Evolutionary conservation across 2,329 filamentous ascomycete species (phyloP).

Genomic region (Xylariaceae sp.): DNA sequence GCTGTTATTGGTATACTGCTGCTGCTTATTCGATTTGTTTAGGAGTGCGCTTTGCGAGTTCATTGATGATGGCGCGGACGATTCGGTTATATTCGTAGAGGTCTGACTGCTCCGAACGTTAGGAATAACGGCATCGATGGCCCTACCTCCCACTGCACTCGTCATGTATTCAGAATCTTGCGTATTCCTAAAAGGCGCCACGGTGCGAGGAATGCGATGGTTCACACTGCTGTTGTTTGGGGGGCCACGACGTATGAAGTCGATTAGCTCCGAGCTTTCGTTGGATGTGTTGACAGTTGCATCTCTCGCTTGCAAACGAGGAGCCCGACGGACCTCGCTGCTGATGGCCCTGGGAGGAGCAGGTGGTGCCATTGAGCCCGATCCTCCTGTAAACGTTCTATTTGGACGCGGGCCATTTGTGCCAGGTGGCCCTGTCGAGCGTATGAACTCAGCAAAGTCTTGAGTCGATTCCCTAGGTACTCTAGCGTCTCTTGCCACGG

Average conservation of each 20-base stretch:
- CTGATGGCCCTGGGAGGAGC: constrained; percentile 33
- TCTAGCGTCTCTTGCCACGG: constrained; percentile 67
- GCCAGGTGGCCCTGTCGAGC: constrained; percentile 70
- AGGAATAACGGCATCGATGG: constrained; percentile 54
- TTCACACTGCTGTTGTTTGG: constrained; percentile 54
- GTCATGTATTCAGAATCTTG: constrained; percentile 78
- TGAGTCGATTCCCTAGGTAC: constrained; percentile 66
- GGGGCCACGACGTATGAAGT: constrained; percentile 89
- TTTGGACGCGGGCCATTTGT: constrained; percentile 26
- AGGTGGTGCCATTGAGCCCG: constrained; percentile 21
- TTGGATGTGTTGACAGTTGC: constrained; percentile 58
- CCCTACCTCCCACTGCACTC: constrained; percentile 50
- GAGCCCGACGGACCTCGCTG: constrained; percentile 38
- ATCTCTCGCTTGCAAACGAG: constrained; percentile 67
- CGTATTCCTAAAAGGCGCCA: constrained; percentile 79
- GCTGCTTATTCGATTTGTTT: constrained; percentile 38
- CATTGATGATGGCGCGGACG: constrained; percentile 60
- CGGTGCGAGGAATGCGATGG: constrained; percentile 73
- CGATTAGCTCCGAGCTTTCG: constrained; percentile 82
- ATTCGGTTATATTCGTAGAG: constrained; percentile 55
- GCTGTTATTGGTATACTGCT: constrained; percentile 32
- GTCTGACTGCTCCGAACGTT: constrained; percentile 54
- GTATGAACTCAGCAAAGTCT: constrained; percentile 87
- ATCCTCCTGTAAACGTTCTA: constrained; percentile 25
- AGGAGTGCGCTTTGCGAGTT: constrained; percentile 73